Conservation (phyloP, 1,284 basidiomycete genomes). For the Fistulinella cinereoalba region DNA sequence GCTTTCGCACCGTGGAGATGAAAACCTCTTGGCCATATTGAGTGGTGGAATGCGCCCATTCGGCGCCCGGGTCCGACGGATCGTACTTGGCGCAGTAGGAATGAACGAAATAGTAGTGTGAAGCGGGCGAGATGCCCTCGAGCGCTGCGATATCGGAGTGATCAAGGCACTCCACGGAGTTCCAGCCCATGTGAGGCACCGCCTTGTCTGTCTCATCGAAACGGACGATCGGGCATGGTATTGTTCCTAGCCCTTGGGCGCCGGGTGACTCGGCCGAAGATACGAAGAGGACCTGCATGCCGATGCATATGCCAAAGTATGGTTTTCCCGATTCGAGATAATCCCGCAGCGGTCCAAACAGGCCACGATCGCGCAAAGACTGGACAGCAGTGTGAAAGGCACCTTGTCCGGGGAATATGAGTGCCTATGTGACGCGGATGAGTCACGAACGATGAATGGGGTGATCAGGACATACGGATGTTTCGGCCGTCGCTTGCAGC, state of each 20-base stretch:
- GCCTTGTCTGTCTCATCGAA: slow-evolving; percentile 74
- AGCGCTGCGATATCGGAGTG: slow-evolving; percentile 32
- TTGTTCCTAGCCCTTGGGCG: slow-evolving; percentile 65
- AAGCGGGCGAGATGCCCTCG: slow-evolving; percentile 35
- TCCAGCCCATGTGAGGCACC: slow-evolving; percentile 99
- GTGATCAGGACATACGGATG: slow-evolving; percentile 66
- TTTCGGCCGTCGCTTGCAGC: slow-evolving; percentile 36
- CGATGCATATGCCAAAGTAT: slow-evolving; percentile 98
- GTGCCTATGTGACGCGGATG: slow-evolving; percentile 55
- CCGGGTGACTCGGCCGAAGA: slow-evolving; percentile 74
- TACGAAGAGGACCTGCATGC: slow-evolving; percentile 92
- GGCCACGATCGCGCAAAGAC: slow-evolving; percentile 71
- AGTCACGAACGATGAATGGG: slow-evolving; percentile 11
- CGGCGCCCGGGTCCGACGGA: slow-evolving; percentile 51
- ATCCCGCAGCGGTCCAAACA: slow-evolving; percentile 75
- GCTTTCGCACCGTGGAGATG: slow-evolving; percentile 79
- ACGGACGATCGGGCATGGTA: slow-evolving; percentile 66
- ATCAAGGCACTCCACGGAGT: slow-evolving; percentile 61
- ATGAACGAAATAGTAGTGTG: slow-evolving; percentile 95
- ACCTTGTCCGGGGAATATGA: slow-evolving; percentile 98
- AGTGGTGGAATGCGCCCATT: slow-evolving; percentile 85
- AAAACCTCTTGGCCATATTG: slow-evolving; percentile 96
- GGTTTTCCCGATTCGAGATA: slow-evolving; percentile 91
- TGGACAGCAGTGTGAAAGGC: slow-evolving; percentile 88
- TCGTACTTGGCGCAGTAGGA: slow-evolving; percentile 85